Evolutionary conservation across 129 eudicot genomes (phyloP).

Genomic region (Flaveria sonorensis): DNA sequence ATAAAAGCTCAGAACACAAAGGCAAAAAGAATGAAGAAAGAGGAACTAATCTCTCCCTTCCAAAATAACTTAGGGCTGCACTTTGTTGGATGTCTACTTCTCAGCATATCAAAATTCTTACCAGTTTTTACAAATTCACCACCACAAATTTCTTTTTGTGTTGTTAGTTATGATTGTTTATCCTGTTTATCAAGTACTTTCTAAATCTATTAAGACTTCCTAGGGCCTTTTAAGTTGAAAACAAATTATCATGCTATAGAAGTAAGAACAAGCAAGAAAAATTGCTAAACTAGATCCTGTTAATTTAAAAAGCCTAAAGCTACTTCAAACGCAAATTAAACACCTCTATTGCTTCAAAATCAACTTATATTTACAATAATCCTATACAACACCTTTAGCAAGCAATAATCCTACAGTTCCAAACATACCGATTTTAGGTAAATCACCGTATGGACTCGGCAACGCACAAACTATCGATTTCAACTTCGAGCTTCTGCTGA

Average conservation of each 20-base stretch:
- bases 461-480: constrained; percentile 49
- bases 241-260: background rate
- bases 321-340: constrained; percentile 2
- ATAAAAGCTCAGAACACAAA: constrained; percentile 8
- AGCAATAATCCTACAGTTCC: background rate
- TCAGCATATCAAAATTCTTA: background rate
- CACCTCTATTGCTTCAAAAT: background rate
- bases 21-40: background rate
- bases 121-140: background rate
- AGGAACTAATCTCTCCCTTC: background rate
- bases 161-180: constrained; percentile 8
- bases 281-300: background rate
- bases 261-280: background rate
- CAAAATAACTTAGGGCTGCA: background rate
- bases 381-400: background rate
- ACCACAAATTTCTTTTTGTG: too few species aligned
- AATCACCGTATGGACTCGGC: constrained; percentile 50
- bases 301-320: constrained; percentile 4
- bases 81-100: background rate
- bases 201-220: constrained; percentile 11
- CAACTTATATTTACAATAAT: background rate
- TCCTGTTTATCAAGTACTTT: background rate
- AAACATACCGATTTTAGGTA: constrained; percentile 46
- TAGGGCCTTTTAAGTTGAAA: background rate
- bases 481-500: constrained; percentile 43